A percentile compares a stretch with the other conserved stretches of the same genome.
Evolutionary conservation across 2,329 filamentous ascomycete species (phyloP).

Genomic region (Triangularia setosa): DNA sequence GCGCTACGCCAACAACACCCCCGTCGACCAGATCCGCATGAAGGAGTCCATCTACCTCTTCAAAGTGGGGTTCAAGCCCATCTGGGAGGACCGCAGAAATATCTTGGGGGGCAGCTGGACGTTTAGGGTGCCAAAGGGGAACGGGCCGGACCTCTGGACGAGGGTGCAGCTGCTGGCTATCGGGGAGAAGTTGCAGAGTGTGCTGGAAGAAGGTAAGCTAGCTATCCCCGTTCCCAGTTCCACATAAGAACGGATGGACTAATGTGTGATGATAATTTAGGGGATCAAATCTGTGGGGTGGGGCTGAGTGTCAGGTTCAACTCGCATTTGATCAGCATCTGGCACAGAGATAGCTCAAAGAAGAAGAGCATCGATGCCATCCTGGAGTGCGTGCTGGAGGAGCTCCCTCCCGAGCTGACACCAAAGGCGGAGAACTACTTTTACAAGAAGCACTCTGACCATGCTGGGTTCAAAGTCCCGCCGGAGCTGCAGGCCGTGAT

Average conservation of each 20-base stretch:
- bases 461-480: constrained; percentile 72
- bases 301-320: constrained; percentile 86
- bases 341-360: constrained; percentile 86
- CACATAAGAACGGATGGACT: neutral
- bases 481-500: constrained; percentile 55
- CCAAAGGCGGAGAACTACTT: constrained; percentile 70
- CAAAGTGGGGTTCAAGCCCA: constrained; percentile 70
- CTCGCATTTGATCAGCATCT: constrained; percentile 81
- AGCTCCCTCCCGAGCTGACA: constrained; percentile 67
- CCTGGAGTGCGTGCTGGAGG: constrained; percentile 66
- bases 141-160: constrained; percentile 73
- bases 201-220: constrained; percentile 64
- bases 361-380: constrained; percentile 73
- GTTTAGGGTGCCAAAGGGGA: constrained; percentile 78
- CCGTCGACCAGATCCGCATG: constrained; percentile 70
- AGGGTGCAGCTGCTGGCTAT: constrained; percentile 77
- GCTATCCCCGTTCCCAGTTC: neutral
- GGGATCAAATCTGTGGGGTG: constrained; percentile 84
- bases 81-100: constrained; percentile 87
- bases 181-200: constrained; percentile 73
- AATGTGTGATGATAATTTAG: constrained; percentile 38
- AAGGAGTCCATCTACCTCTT: constrained; percentile 76
- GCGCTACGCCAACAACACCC: constrained; percentile 78
- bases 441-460: constrained; percentile 88
- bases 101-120: constrained; percentile 85